Base-by-base conservation (phyloP, 2,329 filamentous ascomycete genomes). In the Torrubiellomyces zombiae region DNA sequence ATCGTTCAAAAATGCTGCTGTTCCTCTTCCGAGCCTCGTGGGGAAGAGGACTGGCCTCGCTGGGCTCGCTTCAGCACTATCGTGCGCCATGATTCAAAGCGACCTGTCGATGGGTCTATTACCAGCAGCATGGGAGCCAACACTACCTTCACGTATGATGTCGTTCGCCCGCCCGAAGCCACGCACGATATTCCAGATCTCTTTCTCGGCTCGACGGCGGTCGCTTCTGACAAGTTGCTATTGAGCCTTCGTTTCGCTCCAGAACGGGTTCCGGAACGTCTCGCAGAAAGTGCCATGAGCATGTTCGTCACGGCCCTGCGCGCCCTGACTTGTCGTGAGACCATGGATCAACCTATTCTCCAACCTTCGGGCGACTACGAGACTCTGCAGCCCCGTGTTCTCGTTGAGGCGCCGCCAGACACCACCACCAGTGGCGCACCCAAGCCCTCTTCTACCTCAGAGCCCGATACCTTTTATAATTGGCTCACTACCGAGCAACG, bases 11-110 rank as follows among this genome's bases (percentile, higher is more conserved):
- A 56, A 22, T 70, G 63, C 37, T n/a, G n/a, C n/a, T n/a, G n/a
- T n/a, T n/a, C n/a, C n/a, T n/a, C n/a, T n/a, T n/a, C n/a, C n/a
- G n/a, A n/a, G n/a, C n/a, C n/a, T n/a, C n/a, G n/a, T n/a, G n/a
- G n/a, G n/a, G n/a, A n/a, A n/a, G 68, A 64, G 3, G 38, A 54
- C 5, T 69, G 65, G 61, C 52, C 60, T 0, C 50, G 55, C 15
- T 67, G 62, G 51, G 60, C 58, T 3, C 56, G 53, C 1, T 63
- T 68, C 41, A 63, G 62, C 43, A 63, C 60, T 3, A 44, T 67
- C 3, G 55, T 71, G 3, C 57, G 67, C 24, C 63, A 70, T 31
- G 52, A 58, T 19, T 27, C 33, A 1, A 36, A 35, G 4, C 18
- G 30, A 8, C 33, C 35, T 3, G 27, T 38, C 9, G 50, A 54